Evolutionary conservation across 371 early-diverging fungal genomes (phyloP), one percentile per base, ranked within the genome.

Genomic region (Lichtheimia ornata): DNA sequence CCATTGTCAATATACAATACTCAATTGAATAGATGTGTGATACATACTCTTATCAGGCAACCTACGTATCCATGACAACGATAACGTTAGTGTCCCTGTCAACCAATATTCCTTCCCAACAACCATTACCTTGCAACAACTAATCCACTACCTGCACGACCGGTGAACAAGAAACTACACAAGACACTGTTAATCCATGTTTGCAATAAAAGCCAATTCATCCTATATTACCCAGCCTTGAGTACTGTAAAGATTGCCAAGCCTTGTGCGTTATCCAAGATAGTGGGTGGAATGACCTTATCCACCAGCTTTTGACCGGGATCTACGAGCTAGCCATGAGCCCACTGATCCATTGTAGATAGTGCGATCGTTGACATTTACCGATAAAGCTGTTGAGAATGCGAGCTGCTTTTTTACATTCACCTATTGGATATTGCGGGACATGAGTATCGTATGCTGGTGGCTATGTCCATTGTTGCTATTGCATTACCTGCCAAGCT

Each of bases 181-280:
- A 35, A 35, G 11, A 0, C 35, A 35, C 9, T 35, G 35, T 35
- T 11, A 35, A 35, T 35, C 2, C 6, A 35, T 11, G 1, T 6
- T 11, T 6, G 11, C 11, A 35, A 35, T 1, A 35, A 11, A 11
- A 35, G 35, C 9, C 35, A 35, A 35, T 9, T 5, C 2, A 35
- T 35, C 2, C 4, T 11, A 35, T 11, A 35, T 35, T 35, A 35
- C 47, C 47, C 97, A 24, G 92, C 95, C 72, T 96, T 97, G 59
- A 96, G 63, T 13, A 97, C 95, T 0, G 92, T 89, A 64, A 95
- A 79, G 22, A 97, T 90, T 56, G 97, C 97, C 30, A 97, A 82
- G 5, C 97, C 97, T 65, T 91, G 92, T 47, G 96, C 95, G 50
- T 79, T 83, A 52, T 84, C 81, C 28, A 93, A 71, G 55, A 91